Evolutionary conservation across 306 rosid genomes (phyloP).

Genomic region (Cucurbita pepo): DNA sequence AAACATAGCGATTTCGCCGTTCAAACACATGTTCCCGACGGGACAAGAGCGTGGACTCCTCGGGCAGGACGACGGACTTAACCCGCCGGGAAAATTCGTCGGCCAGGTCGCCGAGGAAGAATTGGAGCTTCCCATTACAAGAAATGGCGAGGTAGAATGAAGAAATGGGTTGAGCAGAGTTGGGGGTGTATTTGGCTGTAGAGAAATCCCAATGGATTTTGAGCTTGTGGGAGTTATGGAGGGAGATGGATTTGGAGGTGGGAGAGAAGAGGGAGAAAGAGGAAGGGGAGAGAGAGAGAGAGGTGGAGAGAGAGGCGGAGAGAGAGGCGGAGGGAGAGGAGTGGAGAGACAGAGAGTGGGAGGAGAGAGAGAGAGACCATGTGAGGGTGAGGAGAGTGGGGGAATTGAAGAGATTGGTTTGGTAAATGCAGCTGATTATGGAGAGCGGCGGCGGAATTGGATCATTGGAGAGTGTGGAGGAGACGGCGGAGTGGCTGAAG

Average conservation of each 20-base stretch:
- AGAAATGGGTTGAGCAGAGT: slow-evolving; percentile 53
- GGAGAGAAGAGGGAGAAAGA: slow-evolving; percentile 38
- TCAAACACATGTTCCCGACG: slow-evolving; percentile 67
- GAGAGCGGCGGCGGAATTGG: slow-evolving; percentile 18
- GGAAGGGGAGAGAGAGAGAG: slow-evolving; percentile 46
- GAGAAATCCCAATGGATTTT: slow-evolving; percentile 65
- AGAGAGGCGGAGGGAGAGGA: slow-evolving; percentile 19
- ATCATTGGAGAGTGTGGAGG: slow-evolving; percentile 24
- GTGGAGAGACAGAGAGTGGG: slow-evolving; percentile 42
- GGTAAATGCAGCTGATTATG: slow-evolving; percentile 47
- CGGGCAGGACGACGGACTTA: neutral
- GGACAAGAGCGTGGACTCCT: slow-evolving; percentile 29
- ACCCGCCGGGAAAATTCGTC: slow-evolving; percentile 21
- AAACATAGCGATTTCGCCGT: slow-evolving; percentile 20
- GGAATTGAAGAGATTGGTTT: slow-evolving; percentile 36
- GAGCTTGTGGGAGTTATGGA: slow-evolving; percentile 24
- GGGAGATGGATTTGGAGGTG: slow-evolving; percentile 42
- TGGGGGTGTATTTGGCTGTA: slow-evolving; percentile 21
- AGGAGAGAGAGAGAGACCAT: slow-evolving; percentile 42
- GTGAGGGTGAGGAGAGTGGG: slow-evolving; percentile 47
- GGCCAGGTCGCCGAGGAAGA: slow-evolving; percentile 49
- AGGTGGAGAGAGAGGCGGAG: slow-evolving; percentile 31
- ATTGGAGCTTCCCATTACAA: slow-evolving; percentile 22
- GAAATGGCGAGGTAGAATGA: slow-evolving; percentile 49
- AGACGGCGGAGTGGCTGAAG: slow-evolving; percentile 53